phyloP scores from a whole-genome alignment of 2,329 filamentous ascomycete species.

The Fonsecaea multimorphosa region DNA sequence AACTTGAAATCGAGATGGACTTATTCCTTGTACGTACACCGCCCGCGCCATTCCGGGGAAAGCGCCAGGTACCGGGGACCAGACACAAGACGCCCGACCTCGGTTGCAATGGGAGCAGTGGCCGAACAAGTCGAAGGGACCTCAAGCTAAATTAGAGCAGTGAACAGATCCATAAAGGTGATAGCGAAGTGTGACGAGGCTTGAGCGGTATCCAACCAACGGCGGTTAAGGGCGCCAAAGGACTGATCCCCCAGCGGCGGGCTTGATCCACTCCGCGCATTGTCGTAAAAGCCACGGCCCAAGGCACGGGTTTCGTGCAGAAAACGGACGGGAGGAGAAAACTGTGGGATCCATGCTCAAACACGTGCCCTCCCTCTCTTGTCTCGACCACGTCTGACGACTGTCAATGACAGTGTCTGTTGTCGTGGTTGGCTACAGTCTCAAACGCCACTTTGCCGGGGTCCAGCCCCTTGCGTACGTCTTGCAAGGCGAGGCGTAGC shows the following conservation, averaged over 20 bases:
- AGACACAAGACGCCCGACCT: background rate
- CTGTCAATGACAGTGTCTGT: background rate
- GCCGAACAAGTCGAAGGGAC: background rate
- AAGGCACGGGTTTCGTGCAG: background rate
- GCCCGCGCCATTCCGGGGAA: slow-evolving; percentile 13
- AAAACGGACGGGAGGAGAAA: background rate
- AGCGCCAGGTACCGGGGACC: slow-evolving; percentile 18
- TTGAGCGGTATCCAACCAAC: background rate
- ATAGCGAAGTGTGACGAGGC: slow-evolving; percentile 14
- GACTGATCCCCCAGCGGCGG: background rate
- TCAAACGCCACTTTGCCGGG: background rate
- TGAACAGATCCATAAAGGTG: slow-evolving; percentile 8
- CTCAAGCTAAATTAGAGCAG: background rate
- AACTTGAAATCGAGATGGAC: slow-evolving; percentile 4
- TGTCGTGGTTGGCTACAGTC: background rate
- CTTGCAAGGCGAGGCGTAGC: background rate
- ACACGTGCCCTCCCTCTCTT: background rate
- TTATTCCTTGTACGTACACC: slow-evolving; percentile 9
- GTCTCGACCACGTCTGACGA: slow-evolving; percentile 3
- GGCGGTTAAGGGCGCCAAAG: background rate
- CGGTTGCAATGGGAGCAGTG: background rate
- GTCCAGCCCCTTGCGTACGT: background rate
- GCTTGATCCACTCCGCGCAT: background rate
- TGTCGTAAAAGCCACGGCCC: background rate
- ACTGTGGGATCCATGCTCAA: background rate